Conservation (phyloP, 2,329 filamentous ascomycete genomes). For the Ceratocystis smalleyi region DNA sequence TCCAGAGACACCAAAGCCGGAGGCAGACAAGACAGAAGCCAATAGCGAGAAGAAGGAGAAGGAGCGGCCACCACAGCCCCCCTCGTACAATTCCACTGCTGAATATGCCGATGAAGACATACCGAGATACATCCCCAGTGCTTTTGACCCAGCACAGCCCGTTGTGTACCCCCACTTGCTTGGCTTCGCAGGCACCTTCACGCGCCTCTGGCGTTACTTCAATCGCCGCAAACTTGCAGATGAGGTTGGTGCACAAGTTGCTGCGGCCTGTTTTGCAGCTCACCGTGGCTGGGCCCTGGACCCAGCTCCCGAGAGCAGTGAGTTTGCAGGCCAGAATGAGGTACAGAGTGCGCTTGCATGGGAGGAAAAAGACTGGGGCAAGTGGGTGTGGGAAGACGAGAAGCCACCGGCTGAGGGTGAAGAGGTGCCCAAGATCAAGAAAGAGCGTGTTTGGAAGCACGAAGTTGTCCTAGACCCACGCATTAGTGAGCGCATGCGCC, state of each 20-base stretch:
- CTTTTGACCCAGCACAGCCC: slow-evolving; percentile 56
- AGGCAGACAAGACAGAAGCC: slow-evolving; percentile 21
- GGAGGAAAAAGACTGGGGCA: slow-evolving; percentile 74
- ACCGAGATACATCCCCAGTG: slow-evolving; percentile 49
- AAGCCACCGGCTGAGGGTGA: slow-evolving; percentile 26
- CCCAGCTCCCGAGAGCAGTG: slow-evolving; percentile 17
- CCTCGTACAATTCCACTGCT: slow-evolving; percentile 56
- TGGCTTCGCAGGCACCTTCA: slow-evolving; percentile 80
- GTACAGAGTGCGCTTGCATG: slow-evolving; percentile 47
- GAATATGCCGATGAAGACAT: slow-evolving; percentile 55
- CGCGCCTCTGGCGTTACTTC: slow-evolving; percentile 73
- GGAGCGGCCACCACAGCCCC: slow-evolving; percentile 45
- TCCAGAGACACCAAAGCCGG: slow-evolving; percentile 19
- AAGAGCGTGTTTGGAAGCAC: slow-evolving; percentile 61
- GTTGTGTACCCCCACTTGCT: slow-evolving; percentile 79
- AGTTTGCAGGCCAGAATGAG: slow-evolving; percentile 31
- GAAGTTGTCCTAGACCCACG: slow-evolving; percentile 61
- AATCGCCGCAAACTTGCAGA: slow-evolving; percentile 76
- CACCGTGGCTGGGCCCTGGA: slow-evolving; percentile 27
- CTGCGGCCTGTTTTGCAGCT: slow-evolving; percentile 57
- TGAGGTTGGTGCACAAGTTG: slow-evolving; percentile 71
- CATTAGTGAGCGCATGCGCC: slow-evolving; percentile 63
- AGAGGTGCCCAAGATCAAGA: slow-evolving; percentile 28
- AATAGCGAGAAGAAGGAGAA: slow-evolving; percentile 37
- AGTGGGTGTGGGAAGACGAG: slow-evolving; percentile 50